Evolutionary conservation across 2,329 filamentous ascomycete genomes (phyloP).

Genomic region (Pyricularia sp.): DNA sequence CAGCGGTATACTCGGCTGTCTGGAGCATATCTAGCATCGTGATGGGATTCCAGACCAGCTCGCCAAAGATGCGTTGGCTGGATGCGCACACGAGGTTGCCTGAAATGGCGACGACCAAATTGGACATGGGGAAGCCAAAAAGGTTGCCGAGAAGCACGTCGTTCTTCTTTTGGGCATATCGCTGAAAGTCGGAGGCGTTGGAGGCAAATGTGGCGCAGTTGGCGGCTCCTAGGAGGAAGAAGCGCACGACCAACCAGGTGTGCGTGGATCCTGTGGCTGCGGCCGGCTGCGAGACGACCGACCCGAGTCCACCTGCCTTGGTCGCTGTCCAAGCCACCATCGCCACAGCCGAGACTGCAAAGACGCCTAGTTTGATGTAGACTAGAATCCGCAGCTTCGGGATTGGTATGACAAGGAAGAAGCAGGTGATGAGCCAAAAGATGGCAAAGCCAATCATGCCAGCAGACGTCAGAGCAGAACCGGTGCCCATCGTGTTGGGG

Average conservation of each 20-base stretch:
- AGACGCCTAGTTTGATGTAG: conserved; percentile 9
- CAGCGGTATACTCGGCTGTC: conserved; percentile 4
- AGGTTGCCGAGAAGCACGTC: conserved; percentile 31
- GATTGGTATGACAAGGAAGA: conserved; percentile 8
- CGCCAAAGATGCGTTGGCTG: conserved; percentile 8
- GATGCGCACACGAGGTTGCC: conserved; percentile 18
- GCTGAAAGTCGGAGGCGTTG: conserved; percentile 32
- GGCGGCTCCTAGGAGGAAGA: conserved; percentile 24
- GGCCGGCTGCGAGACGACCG: conserved; percentile 17
- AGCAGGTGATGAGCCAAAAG: conserved; percentile 16
- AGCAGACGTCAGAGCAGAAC: conserved; percentile 7
- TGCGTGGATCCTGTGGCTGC: conserved; percentile 21
- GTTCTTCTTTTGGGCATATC: conserved; percentile 28
- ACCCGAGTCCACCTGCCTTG: conserved; percentile 8
- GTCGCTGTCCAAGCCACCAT: conserved; percentile 9
- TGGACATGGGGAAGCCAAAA: conserved; percentile 29
- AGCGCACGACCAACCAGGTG: conserved; percentile 26
- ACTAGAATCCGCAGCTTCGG: conserved; percentile 10
- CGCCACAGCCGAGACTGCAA: conserved; percentile 6
- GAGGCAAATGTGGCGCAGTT: conserved; percentile 27
- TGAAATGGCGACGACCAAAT: conserved; percentile 25
- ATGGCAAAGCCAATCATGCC: conserved; percentile 6
- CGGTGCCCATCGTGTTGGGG: conserved; percentile 17
- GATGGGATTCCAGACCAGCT: conserved; percentile 9
- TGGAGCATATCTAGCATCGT: conserved; percentile 7